Evolutionary conservation across 2,329 filamentous ascomycete genomes (phyloP).

Genomic region (Dothiorella sarmentorum): DNA sequence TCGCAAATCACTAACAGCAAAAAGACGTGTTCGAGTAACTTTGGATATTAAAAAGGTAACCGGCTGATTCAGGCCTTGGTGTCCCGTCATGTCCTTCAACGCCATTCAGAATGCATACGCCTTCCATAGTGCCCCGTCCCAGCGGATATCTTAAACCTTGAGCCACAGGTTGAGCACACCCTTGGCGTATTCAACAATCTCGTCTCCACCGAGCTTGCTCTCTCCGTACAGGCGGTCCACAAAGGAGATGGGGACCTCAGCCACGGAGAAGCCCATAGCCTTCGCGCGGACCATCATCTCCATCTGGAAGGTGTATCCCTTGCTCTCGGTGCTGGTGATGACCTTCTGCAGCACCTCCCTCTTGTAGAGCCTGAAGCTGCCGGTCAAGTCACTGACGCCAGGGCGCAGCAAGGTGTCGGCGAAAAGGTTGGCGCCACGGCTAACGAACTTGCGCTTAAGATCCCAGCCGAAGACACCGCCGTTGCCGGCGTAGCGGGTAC

Average conservation of each 20-base stretch:
- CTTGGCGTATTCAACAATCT: slow-evolving; percentile 96
- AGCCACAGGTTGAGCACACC: slow-evolving; percentile 49
- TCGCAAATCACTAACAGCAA: neutral
- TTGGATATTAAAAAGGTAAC: slow-evolving; percentile 12
- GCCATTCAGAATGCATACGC: slow-evolving; percentile 9
- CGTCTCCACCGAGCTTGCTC: slow-evolving; percentile 87
- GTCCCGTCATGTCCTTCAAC: slow-evolving; percentile 7
- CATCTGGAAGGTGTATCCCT: slow-evolving; percentile 99
- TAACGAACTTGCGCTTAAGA: slow-evolving; percentile 73
- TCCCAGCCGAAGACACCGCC: slow-evolving; percentile 94
- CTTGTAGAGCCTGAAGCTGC: slow-evolving; percentile 94
- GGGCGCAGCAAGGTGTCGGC: slow-evolving; percentile 91
- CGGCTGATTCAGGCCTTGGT: slow-evolving; percentile 9
- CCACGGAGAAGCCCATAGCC: slow-evolving; percentile 89
- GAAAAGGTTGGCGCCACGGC: slow-evolving; percentile 87
- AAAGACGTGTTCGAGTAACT: neutral
- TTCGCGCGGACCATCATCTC: slow-evolving; percentile 98
- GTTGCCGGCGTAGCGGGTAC: slow-evolving; percentile 85
- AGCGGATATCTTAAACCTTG: slow-evolving; percentile 41
- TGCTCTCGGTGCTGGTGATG: slow-evolving; percentile 85
- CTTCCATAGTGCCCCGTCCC: neutral
- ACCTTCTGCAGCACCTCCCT: slow-evolving; percentile 83
- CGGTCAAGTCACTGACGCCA: slow-evolving; percentile 92
- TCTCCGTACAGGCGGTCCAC: slow-evolving; percentile 95
- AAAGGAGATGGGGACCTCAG: slow-evolving; percentile 94